A percentile compares a stretch with the other conserved stretches of the same genome.
Conservation (phyloP, 1,284 basidiomycete genomes). For the Sanghuangporus weigelae region DNA sequence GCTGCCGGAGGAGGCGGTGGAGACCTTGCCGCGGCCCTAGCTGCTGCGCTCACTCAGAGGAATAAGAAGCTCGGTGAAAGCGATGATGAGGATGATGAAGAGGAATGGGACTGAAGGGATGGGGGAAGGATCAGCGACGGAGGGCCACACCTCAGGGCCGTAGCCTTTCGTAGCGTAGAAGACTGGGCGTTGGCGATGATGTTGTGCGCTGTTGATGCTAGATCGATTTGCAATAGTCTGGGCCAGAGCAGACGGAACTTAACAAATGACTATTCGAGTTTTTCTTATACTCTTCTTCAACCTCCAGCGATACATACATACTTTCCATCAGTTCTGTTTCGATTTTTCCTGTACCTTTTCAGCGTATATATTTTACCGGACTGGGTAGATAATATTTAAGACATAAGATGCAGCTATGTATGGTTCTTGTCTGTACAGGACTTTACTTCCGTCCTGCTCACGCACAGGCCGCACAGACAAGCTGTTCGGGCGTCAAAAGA, state of each 20-base stretch:
- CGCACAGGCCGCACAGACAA: neutral
- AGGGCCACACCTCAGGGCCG: neutral
- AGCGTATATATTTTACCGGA: neutral
- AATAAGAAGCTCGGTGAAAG: constrained; percentile 90
- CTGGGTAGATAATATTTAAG: neutral
- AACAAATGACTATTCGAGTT: neutral
- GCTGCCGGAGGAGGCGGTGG: constrained; percentile 36
- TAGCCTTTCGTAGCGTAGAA: neutral
- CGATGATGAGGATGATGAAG: constrained; percentile 87
- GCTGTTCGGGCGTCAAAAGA: neutral
- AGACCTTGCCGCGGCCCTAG: constrained; percentile 62
- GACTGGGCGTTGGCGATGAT: neutral
- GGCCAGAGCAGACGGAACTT: neutral
- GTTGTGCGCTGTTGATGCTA: neutral
- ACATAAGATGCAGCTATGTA: neutral
- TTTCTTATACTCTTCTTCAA: neutral
- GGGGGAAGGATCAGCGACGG: neutral
- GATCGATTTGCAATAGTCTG: neutral
- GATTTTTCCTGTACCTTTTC: neutral
- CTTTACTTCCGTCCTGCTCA: neutral
- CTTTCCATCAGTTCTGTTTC: neutral
- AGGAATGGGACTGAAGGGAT: constrained; percentile 70
- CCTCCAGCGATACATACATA: neutral
- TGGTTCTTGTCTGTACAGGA: neutral
- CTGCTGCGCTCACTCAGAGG: constrained; percentile 64